phyloP scores from a whole-genome alignment of 176 grass and related monocot genomes.

The Puya raimondii region DNA sequence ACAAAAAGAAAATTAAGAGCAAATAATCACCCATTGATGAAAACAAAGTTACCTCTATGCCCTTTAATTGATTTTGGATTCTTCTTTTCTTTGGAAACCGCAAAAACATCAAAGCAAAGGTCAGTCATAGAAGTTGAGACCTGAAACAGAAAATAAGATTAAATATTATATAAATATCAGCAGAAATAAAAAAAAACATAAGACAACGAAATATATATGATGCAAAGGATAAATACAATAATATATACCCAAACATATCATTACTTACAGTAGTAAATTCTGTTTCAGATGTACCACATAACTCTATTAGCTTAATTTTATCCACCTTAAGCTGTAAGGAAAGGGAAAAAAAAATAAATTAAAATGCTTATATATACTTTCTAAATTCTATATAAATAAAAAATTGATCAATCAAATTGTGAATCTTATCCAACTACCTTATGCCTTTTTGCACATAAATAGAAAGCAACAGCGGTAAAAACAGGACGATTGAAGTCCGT shows the following conservation, averaged over 20 bases:
- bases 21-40: neutral
- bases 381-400: neutral
- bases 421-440: conserved; percentile 39
- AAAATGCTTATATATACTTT: neutral
- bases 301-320: conserved; percentile 76
- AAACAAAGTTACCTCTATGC: conserved; percentile 55
- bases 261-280: conserved; percentile 74
- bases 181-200: neutral
- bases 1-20: neutral
- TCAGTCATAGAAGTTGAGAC: conserved; percentile 93
- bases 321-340: conserved; percentile 80
- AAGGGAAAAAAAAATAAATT: neutral
- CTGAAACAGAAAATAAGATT: conserved; percentile 16
- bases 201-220: neutral
- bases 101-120: conserved; percentile 93
- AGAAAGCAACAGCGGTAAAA: conserved; percentile 81
- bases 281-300: conserved; percentile 75
- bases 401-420: too few species aligned
- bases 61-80: conserved; percentile 83
- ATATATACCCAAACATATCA: neutral
- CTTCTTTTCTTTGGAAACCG: conserved; percentile 84
- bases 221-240: too few species aligned
- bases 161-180: neutral
- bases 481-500: conserved; percentile 79
- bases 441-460: conserved; percentile 89